Evolutionary conservation across 495 filamentous ascomycete species (phyloP).

Genomic region (Trichoderma virens): DNA sequence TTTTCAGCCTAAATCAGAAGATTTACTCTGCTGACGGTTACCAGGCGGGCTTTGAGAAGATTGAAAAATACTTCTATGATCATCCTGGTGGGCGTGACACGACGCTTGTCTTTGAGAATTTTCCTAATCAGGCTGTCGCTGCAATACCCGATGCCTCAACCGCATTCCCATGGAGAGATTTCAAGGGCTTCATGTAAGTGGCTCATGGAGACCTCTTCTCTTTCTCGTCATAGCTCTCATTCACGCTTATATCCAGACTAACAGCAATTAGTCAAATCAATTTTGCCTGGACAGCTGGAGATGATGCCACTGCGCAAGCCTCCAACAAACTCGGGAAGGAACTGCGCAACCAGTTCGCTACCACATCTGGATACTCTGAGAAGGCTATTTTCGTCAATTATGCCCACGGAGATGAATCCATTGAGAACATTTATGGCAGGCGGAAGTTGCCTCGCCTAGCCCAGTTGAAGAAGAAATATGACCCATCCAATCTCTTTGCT

Average conservation of each 20-base stretch:
- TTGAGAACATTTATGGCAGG: conserved; percentile 22
- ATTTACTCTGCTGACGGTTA: background rate
- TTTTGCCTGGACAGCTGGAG: background rate
- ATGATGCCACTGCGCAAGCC: background rate
- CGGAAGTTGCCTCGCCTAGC: conserved; percentile 24
- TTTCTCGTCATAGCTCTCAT: background rate
- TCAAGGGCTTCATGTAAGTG: conserved; percentile 24
- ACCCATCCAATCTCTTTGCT: background rate
- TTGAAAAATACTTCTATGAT: conserved; percentile 16
- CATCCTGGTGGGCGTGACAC: conserved; percentile 12
- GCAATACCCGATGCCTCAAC: conserved; percentile 21
- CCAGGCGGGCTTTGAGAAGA: conserved; percentile 15
- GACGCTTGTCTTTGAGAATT: conserved; percentile 20
- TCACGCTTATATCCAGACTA: background rate
- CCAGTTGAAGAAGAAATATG: conserved; percentile 20
- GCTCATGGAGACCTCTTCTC: background rate
- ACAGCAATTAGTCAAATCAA: conserved; percentile 1
- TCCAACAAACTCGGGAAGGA: conserved; percentile 4
- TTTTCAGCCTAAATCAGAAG: conserved; percentile 13
- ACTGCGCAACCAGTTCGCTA: conserved; percentile 15
- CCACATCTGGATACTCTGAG: conserved; percentile 19
- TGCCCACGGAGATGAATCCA: conserved; percentile 32
- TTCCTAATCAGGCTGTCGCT: conserved; percentile 22
- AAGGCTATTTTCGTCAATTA: conserved; percentile 31
- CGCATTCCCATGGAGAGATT: conserved; percentile 28